Conservation (phyloP, 768 basidiomycete genomes). For the Tulasnella sp. region DNA sequence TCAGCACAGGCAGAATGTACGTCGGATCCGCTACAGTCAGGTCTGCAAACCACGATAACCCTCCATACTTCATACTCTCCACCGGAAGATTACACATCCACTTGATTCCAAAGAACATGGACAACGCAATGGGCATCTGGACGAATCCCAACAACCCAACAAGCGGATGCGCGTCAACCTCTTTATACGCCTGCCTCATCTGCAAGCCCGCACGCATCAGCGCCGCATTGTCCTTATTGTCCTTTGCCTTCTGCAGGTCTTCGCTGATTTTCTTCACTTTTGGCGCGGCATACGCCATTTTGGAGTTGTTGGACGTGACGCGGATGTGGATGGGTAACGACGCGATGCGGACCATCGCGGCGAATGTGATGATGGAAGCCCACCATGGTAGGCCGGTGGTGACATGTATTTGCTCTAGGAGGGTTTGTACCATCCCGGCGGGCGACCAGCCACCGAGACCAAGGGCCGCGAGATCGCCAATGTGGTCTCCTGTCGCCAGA, state of each 20-base stretch:
- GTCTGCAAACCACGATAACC: slow-evolving; percentile 60
- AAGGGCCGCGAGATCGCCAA: slow-evolving; percentile 55
- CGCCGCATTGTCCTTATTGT: slow-evolving; percentile 29
- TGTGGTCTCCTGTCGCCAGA: slow-evolving; percentile 14
- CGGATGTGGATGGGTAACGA: slow-evolving; percentile 50
- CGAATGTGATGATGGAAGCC: slow-evolving; percentile 60
- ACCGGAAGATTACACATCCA: slow-evolving; percentile 59
- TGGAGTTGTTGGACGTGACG: slow-evolving; percentile 44
- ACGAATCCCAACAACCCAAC: slow-evolving; percentile 44
- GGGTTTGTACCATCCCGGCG: slow-evolving; percentile 47
- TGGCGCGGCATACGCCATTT: slow-evolving; percentile 46
- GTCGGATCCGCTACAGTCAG: slow-evolving; percentile 68
- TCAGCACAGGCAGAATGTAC: slow-evolving; percentile 52
- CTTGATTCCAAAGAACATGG: slow-evolving; percentile 72
- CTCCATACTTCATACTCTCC: slow-evolving; percentile 62
- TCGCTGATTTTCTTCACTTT: slow-evolving; percentile 32
- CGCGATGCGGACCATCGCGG: slow-evolving; percentile 45
- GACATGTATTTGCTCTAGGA: slow-evolving; percentile 58
- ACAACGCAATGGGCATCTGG: slow-evolving; percentile 66
- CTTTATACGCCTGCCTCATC: slow-evolving; percentile 42
- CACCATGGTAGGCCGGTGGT: slow-evolving; percentile 68
- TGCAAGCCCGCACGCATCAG: slow-evolving; percentile 36
- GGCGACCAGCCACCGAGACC: slow-evolving; percentile 55
- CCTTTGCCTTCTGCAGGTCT: slow-evolving; percentile 22
- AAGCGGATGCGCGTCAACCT: slow-evolving; percentile 51